Percentiles rank a stretch among this genome's conserved stretches.
These are phyloP conservation scores for Diaporthe citriasiana DNA, from an alignment of 2,329 filamentous ascomycete species.

Conservation along the genomic window DNA sequence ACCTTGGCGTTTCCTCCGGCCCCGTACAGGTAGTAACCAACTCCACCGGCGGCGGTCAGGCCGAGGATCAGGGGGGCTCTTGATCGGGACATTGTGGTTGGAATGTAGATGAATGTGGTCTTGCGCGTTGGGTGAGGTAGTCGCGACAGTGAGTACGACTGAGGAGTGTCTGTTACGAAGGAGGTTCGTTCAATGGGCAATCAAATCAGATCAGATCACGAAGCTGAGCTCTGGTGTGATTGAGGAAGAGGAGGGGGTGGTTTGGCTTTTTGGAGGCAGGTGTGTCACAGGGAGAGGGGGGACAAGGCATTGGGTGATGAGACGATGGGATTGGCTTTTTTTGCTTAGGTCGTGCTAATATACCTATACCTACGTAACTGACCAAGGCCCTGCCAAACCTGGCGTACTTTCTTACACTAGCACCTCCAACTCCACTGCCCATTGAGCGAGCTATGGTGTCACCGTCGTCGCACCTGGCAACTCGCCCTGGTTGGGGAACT, in stretches of 20 bases:
- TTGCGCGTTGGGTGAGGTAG: neutral
- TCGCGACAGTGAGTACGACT: no score
- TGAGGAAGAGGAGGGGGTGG: neutral
- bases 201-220: neutral
- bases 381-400: neutral
- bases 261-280: slow-evolving; percentile 4
- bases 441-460: slow-evolving; percentile 9
- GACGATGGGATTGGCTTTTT: slow-evolving; percentile 2
- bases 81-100: slow-evolving; percentile 60
- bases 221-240: neutral
- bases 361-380: neutral
- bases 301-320: neutral
- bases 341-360: neutral
- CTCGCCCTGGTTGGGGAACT: neutral
- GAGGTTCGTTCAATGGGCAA: neutral
- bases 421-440: neutral
- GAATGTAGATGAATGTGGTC: slow-evolving; percentile 1
- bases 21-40: slow-evolving; percentile 92
- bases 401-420: no score
- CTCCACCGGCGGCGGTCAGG: slow-evolving; percentile 74
- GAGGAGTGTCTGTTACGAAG: no score
- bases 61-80: slow-evolving; percentile 67
- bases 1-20: slow-evolving; percentile 85
- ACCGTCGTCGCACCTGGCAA: neutral
- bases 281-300: slow-evolving; percentile 13